phyloP scores from a whole-genome alignment of 2,329 filamentous ascomycete genomes.

The Diaporthe sp. region DNA sequence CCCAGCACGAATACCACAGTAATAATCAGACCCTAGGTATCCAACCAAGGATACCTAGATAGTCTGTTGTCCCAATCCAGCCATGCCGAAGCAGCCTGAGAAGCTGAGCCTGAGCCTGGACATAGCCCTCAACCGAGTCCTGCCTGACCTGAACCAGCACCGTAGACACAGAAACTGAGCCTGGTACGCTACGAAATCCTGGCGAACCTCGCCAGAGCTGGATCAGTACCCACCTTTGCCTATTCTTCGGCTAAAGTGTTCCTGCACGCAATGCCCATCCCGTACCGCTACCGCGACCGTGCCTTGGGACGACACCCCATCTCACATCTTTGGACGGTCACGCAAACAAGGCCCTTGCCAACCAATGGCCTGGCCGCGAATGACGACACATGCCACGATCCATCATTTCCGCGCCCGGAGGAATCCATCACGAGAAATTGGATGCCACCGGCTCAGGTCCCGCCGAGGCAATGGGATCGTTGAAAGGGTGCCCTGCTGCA shows the following conservation, averaged over 20 bases:
- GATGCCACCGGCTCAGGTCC: constrained; percentile 28
- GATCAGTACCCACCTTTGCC: constrained; percentile 29
- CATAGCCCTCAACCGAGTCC: background rate
- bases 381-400: constrained; percentile 33
- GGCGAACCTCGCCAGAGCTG: constrained; percentile 13
- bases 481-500: constrained; percentile 30
- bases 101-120: background rate
- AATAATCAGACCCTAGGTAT: background rate
- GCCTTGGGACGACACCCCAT: constrained; percentile 34
- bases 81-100: background rate
- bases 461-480: constrained; percentile 33
- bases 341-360: constrained; percentile 26
- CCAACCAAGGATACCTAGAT: background rate
- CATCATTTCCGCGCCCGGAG: constrained; percentile 34
- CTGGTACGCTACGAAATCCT: constrained; percentile 2
- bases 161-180: background rate
- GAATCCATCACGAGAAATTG: constrained; percentile 35
- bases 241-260: constrained; percentile 33
- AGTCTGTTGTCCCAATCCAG: constrained; percentile 1
- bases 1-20: constrained; percentile 11
- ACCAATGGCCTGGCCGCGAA: constrained; percentile 27
- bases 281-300: constrained; percentile 22
- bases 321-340: constrained; percentile 34
- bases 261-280: constrained; percentile 30
- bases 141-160: background rate